Conservation (phyloP, 192 early-diverging fungal genomes). For the Thoreauomyces humboldtii region DNA sequence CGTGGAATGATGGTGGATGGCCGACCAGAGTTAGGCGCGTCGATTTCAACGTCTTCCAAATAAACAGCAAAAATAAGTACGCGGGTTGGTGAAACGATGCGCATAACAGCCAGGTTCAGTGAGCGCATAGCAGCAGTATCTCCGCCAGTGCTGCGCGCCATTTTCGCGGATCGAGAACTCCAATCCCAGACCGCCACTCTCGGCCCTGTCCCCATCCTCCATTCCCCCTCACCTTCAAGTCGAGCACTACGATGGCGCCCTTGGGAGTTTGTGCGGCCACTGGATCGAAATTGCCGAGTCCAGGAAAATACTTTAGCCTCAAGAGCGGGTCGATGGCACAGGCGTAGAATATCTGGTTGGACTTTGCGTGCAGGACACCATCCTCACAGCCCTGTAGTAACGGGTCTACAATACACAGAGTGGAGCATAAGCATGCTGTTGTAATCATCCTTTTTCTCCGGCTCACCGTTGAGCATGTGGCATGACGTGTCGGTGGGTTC, state of each 20-base stretch:
- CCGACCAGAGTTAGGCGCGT: neutral
- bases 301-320: neutral
- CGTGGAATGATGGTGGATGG: neutral
- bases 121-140: too few species aligned
- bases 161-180: too few species aligned
- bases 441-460: too few species aligned
- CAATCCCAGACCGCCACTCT: neutral
- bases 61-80: too few species aligned
- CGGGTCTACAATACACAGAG: neutral
- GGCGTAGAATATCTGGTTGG: neutral
- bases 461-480: neutral
- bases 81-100: too few species aligned
- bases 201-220: too few species aligned
- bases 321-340: neutral
- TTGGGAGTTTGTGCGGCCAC: constrained; percentile 3
- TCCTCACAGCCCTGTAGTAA: constrained; percentile 6
- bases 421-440: neutral
- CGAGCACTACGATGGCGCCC: neutral
- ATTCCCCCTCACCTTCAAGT: neutral
- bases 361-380: neutral
- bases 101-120: too few species aligned
- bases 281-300: neutral
- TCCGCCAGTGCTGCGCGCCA: too few species aligned
- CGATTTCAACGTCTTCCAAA: neutral
- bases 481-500: neutral